A percentile compares a stretch with the other conserved stretches of the same genome.
Conservation (phyloP, 257 asterid genomes). For the Parsonsia alboflavescens region DNA sequence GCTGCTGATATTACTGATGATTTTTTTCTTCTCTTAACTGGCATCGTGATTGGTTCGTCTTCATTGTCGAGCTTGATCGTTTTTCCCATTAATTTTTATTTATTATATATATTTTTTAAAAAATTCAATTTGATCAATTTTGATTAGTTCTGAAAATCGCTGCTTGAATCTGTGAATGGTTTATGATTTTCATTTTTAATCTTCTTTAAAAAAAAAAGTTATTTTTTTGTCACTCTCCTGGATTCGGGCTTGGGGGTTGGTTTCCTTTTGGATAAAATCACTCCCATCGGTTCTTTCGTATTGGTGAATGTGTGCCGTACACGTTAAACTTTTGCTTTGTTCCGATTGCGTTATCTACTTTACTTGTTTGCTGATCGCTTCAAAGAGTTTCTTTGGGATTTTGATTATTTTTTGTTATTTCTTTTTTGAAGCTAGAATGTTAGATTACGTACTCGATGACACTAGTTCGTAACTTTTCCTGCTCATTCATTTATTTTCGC, state of each 20-base stretch:
- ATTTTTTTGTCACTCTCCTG: not conserved
- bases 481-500: not conserved
- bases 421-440: not conserved
- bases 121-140: not conserved
- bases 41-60: not conserved
- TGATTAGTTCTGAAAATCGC: not conserved
- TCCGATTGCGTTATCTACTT: not conserved
- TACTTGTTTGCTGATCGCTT: not conserved
- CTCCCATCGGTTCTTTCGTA: not conserved
- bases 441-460: not conserved
- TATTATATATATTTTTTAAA: not conserved
- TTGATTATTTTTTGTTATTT: not conserved
- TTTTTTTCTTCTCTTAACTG: not conserved
- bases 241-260: not conserved
- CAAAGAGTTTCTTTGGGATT: not conserved
- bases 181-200: not conserved
- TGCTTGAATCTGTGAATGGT: not conserved
- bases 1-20: not conserved
- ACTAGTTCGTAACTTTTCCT: not conserved
- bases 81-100: not conserved
- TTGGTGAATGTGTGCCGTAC: conserved; percentile 15
- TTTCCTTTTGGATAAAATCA: not conserved
- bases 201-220: too few relatives aligned
- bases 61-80: conserved; percentile 3
- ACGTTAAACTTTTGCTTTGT: not conserved